Conservation (phyloP, 345 rosid genomes). For the Salix koriyanagi region DNA sequence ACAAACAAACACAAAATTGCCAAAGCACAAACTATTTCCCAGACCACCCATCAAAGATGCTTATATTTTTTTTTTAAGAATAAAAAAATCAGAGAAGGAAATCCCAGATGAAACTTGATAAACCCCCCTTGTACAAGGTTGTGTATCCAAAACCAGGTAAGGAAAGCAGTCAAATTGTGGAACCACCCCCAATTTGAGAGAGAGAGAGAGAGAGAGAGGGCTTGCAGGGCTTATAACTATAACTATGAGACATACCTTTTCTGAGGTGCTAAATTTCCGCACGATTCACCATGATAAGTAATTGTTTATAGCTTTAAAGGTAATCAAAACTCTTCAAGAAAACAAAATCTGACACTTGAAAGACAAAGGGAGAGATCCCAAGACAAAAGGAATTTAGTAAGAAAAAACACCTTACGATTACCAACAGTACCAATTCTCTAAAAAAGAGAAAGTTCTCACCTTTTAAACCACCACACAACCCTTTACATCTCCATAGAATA, state of each 20-base stretch:
- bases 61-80: not conserved
- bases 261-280: not conserved
- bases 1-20: conserved; percentile 27
- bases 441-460: conserved; percentile 7
- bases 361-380: conserved; percentile 26
- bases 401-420: conserved; percentile 17
- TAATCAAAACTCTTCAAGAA: conserved; percentile 11
- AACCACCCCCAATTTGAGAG: not conserved
- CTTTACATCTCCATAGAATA: conserved; percentile 8
- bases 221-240: not conserved
- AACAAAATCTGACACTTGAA: conserved; percentile 25
- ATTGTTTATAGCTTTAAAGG: not conserved
- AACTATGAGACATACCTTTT: not conserved
- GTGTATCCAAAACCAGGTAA: conserved; percentile 8
- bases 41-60: conserved; percentile 1
- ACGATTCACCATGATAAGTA: not conserved
- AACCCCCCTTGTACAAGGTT: conserved; percentile 10
- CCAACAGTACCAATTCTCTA: not conserved
- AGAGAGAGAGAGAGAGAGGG: not conserved
- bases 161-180: not conserved
- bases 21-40: conserved; percentile 19
- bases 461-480: conserved; percentile 10
- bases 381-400: conserved; percentile 19
- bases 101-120: conserved; percentile 8
- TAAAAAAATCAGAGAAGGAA: not conserved